Evolutionary conservation across 2,329 filamentous ascomycete species (phyloP).

Genomic region (Cladosporium sp.): DNA sequence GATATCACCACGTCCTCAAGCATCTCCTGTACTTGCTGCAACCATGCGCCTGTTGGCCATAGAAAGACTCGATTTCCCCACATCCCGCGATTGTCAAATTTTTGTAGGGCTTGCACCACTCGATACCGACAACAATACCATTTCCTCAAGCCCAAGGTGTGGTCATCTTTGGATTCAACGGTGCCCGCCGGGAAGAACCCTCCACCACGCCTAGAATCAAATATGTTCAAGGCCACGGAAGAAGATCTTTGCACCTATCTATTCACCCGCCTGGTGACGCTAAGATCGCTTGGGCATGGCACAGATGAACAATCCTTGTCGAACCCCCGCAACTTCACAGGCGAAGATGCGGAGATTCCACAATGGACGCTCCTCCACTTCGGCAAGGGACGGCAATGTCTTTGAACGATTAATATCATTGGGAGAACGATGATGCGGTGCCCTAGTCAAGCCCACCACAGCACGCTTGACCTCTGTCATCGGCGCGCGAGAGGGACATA

Average conservation of each 20-base stretch:
- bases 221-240: background rate
- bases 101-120: background rate
- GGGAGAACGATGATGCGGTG: background rate
- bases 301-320: conserved; percentile 8
- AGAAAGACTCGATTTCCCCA: background rate
- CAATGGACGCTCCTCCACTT: conserved; percentile 1
- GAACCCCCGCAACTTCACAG: conserved; percentile 3
- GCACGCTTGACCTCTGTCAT: conserved; percentile 10
- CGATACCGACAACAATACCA: background rate
- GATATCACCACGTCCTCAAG: background rate
- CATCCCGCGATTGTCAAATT: background rate
- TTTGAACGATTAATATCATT: background rate
- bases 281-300: background rate
- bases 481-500: background rate
- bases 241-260: conserved; percentile 11
- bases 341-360: background rate
- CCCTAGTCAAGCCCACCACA: background rate
- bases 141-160: background rate
- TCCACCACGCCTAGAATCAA: background rate
- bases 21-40: background rate
- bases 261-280: conserved; percentile 7
- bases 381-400: conserved; percentile 5
- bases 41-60: background rate
- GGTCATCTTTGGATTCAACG: background rate
- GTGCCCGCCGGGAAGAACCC: background rate